phyloP scores from a whole-genome alignment of 345 rosid genomes.

The Acer saccharum region DNA sequence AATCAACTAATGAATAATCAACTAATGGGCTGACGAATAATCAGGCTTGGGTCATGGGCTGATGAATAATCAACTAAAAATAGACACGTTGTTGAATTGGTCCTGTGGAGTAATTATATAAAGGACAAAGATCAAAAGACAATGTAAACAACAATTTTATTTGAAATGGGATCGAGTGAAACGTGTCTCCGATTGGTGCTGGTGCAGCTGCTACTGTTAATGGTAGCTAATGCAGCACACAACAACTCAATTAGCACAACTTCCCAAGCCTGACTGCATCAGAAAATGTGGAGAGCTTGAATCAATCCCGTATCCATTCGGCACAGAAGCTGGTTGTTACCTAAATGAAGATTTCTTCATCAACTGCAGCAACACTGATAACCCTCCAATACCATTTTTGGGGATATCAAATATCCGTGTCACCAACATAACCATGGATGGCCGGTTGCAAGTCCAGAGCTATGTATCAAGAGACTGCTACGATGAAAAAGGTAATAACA shows the following conservation, averaged over 20 bases:
- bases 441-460: neutral
- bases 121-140: too few species aligned
- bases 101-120: too few species aligned
- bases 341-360: slow-evolving; percentile 9
- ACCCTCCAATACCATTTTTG: neutral
- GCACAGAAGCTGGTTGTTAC: slow-evolving; percentile 12
- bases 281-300: slow-evolving; percentile 2
- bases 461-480: neutral
- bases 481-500: neutral
- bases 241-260: neutral
- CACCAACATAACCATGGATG: neutral
- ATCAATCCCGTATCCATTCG: slow-evolving; percentile 23
- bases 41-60: too few species aligned
- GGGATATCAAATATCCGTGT: neutral
- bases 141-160: too few species aligned
- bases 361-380: neutral
- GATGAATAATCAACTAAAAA: too few species aligned
- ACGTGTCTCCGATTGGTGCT: neutral
- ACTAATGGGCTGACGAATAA: too few species aligned
- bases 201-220: neutral
- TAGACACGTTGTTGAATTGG: too few species aligned
- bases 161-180: too few species aligned
- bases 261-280: slow-evolving; percentile 4
- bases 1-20: too few species aligned
- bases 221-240: neutral